Conservation (phyloP, 306 rosid species). For the Cucurbita maxima region DNA sequence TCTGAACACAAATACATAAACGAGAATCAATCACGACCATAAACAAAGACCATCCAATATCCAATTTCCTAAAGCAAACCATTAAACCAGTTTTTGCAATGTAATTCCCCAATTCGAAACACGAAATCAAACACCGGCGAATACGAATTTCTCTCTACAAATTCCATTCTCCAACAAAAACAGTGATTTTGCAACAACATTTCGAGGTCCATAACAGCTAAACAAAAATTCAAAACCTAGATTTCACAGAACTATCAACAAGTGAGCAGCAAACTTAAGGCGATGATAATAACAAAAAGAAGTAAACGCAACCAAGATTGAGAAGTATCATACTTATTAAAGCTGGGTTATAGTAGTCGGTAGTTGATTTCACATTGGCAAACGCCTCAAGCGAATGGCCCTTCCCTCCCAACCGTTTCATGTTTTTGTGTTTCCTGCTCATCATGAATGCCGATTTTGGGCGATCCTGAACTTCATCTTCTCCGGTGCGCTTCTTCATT, state of each 20-base stretch:
- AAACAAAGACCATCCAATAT: neutral
- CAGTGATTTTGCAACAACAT: too few species aligned
- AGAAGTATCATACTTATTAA: constrained; percentile 38
- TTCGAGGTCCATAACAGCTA: neutral
- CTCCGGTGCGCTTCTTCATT: constrained; percentile 29
- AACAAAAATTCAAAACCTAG: neutral
- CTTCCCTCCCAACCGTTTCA: constrained; percentile 37
- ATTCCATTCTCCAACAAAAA: neutral
- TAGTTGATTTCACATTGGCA: constrained; percentile 42
- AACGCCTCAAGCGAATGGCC: constrained; percentile 55
- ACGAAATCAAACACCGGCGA: neutral
- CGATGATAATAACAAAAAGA: neutral
- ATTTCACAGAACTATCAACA: neutral
- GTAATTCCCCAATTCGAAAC: neutral
- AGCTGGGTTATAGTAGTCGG: constrained; percentile 55
- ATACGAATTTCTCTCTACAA: neutral
- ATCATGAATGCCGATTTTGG: constrained; percentile 11
- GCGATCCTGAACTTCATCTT: constrained; percentile 12
- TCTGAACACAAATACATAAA: constrained; percentile 31
- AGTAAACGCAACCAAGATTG: neutral
- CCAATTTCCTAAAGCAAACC: neutral
- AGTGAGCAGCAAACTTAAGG: neutral
- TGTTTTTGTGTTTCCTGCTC: constrained; percentile 23
- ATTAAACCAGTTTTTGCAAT: neutral
- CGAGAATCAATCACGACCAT: neutral